Evolutionary conservation across 768 basidiomycete genomes (phyloP), one percentile per base, ranked within the genome.

Genomic region (Neoboletus magnificus): DNA sequence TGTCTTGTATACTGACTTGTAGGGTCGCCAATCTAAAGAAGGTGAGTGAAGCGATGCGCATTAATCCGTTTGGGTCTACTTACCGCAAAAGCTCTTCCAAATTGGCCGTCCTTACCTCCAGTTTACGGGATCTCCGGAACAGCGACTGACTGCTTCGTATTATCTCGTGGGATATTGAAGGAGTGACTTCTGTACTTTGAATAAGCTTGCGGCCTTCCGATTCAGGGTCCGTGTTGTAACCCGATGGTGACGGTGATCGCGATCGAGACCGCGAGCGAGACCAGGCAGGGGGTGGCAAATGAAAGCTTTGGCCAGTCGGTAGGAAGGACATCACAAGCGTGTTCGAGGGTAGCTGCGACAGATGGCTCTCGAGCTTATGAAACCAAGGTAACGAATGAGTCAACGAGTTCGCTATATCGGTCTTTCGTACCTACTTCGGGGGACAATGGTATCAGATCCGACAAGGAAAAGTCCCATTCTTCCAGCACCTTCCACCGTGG

Each of bases 171-270:
- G 67, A 58, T 25, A 55, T 20, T 16, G 57, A 54, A 49, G 65
- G 57, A 43, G 47, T 49, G n/a, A 25, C n/a, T 50, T 54, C 56
- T 7, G 61, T 64, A 6, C 51, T 58, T 48, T 74, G 74, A 48
- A 77, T 75, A 15, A 74, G 70, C 56, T 75, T 79, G 43, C 76
- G 72, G 16, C 77, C 64, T 41, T 79, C 79, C 22, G 72, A 73
- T 72, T 91, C 89, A 33, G 87, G 87, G 62, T 91, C 89, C 2
- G 89, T 89, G 29, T 79, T 78, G 63, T 89, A 89, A 10, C 85
- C 87, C 41, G 80, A 73, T 12, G 85, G 85, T n/a, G 86, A 81
- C 48, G 82, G 76, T 25, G 82, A 70, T 44, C 82, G 76, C 42
- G 64, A 66, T 58, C 60, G 63, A 25, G 57, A 62, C 41, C 69